These are phyloP conservation scores for Trypanosoma mega DNA, from an alignment of 208 protist genomes.

Conservation along the genomic window DNA sequence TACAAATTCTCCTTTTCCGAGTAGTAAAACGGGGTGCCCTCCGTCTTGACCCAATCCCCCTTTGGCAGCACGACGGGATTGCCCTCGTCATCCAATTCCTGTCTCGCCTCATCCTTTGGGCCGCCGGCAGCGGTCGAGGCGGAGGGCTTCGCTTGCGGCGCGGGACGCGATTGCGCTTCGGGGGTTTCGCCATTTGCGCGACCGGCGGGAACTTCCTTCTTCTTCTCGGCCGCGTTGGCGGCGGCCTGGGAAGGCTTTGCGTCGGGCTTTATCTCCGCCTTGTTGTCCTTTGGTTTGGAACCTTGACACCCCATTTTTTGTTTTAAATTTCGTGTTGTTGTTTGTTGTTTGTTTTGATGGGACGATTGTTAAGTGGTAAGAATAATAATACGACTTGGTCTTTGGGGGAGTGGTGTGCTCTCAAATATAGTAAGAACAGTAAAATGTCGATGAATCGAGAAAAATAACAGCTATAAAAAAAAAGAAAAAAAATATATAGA, in stretches of 20 bases:
- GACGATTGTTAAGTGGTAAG: slow-evolving; percentile 1
- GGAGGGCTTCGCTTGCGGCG: background rate
- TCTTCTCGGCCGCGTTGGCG: slow-evolving; percentile 7
- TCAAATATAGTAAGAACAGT: slow-evolving; percentile 5
- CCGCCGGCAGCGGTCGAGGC: background rate
- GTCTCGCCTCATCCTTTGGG: background rate
- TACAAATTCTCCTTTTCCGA: slow-evolving; percentile 83
- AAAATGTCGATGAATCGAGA: background rate
- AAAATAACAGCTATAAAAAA: slow-evolving; percentile 1
- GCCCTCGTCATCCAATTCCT: slow-evolving; percentile 54
- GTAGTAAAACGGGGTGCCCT: slow-evolving; percentile 89
- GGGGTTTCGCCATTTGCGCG: slow-evolving; percentile 11
- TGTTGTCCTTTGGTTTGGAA: slow-evolving; percentile 17
- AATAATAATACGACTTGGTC: slow-evolving; percentile 20
- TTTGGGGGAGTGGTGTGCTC: too few species aligned
- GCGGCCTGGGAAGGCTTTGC: slow-evolving; percentile 4
- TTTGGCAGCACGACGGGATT: slow-evolving; percentile 68
- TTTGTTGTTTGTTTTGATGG: slow-evolving; percentile 6
- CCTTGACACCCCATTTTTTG: slow-evolving; percentile 17
- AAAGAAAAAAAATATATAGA: background rate
- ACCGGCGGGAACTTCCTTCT: slow-evolving; percentile 17
- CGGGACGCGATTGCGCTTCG: slow-evolving; percentile 11
- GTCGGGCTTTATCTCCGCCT: slow-evolving; percentile 14
- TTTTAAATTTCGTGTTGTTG: slow-evolving; percentile 17
- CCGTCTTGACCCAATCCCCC: slow-evolving; percentile 76